A percentile compares a stretch with the other conserved stretches of the same genome.
These are phyloP conservation scores for Meyerozyma elateridarum DNA, from an alignment of 1,139 yeast genomes.

Conservation along the genomic window DNA sequence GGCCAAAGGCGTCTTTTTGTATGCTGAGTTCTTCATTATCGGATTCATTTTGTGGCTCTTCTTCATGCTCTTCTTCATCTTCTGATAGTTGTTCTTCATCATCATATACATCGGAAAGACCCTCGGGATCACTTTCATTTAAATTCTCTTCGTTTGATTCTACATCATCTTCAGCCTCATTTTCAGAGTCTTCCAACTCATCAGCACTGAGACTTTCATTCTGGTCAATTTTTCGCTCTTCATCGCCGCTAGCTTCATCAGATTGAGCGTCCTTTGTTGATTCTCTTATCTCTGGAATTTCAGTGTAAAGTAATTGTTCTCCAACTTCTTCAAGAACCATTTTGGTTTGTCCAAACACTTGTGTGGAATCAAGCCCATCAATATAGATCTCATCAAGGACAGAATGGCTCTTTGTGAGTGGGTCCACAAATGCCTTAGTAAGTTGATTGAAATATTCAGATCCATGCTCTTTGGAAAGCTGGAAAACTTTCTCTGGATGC, in stretches of 20 bases:
- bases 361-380: conserved; percentile 86
- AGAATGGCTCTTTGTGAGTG: conserved; percentile 57
- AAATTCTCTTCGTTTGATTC: conserved; percentile 20
- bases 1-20: conserved; percentile 55
- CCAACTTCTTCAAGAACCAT: conserved; percentile 72
- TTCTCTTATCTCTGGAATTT: conserved; percentile 5
- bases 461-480: conserved; percentile 4
- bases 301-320: conserved; percentile 30
- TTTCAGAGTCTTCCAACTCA: conserved; percentile 25
- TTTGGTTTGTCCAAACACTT: conserved; percentile 91
- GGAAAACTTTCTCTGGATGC: conserved; percentile 5
- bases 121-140: conserved; percentile 16
- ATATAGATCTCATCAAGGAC: conserved; percentile 77
- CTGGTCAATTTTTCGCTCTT: no score
- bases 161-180: conserved; percentile 14
- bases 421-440: conserved; percentile 59
- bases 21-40: conserved; percentile 15
- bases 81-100: conserved; percentile 8
- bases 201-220: conserved; percentile 14
- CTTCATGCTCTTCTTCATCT: conserved; percentile 15
- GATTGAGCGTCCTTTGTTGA: no score
- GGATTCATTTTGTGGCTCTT: conserved; percentile 17
- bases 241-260: not conserved
- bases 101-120: conserved; percentile 13
- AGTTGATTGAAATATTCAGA: conserved; percentile 24